These are phyloP conservation scores for Lipomyces sp. DNA, from an alignment of 805 yeast species.

Conservation along the genomic window DNA sequence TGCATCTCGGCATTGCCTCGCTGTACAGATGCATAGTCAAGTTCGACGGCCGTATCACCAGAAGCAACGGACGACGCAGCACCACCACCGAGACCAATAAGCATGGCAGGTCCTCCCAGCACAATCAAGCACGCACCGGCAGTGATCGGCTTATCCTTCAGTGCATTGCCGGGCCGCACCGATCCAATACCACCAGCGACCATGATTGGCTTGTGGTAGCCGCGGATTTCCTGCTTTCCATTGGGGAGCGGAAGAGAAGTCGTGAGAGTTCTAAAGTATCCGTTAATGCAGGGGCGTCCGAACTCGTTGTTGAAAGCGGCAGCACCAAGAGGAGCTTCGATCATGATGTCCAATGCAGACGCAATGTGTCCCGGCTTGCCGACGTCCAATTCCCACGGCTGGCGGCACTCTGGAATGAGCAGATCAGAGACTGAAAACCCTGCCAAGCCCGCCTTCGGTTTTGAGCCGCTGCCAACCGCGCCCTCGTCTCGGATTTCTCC, in stretches of 20 bases:
- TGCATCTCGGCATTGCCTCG: conserved; percentile 99
- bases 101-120: conserved; percentile 96
- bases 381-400: conserved; percentile 92
- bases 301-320: conserved; percentile 98
- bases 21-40: conserved; percentile 98
- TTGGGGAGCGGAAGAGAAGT: conserved; percentile 63
- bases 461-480: conserved; percentile 98
- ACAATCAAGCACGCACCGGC: conserved; percentile 91
- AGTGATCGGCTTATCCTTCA: conserved; percentile 81
- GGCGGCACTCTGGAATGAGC: conserved; percentile 74
- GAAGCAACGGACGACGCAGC: conserved; percentile 97
- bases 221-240: conserved; percentile 74
- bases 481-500: conserved; percentile 99
- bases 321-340: conserved; percentile 95
- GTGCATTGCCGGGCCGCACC: conserved; percentile 85
- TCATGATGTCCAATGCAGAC: conserved; percentile 87
- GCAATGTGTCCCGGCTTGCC: conserved; percentile 95
- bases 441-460: conserved; percentile 91
- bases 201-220: conserved; percentile 99
- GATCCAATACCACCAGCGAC: conserved; percentile 99
- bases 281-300: conserved; percentile 96
- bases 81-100: conserved; percentile 99
- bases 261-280: conserved; percentile 93
- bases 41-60: conserved; percentile 92
- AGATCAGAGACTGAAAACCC: conserved; percentile 93